Percentiles rank a stretch among this genome's conserved stretches.
Evolutionary conservation across 495 filamentous ascomycete species (phyloP).

Genomic region (Penicillium verhagenii): DNA sequence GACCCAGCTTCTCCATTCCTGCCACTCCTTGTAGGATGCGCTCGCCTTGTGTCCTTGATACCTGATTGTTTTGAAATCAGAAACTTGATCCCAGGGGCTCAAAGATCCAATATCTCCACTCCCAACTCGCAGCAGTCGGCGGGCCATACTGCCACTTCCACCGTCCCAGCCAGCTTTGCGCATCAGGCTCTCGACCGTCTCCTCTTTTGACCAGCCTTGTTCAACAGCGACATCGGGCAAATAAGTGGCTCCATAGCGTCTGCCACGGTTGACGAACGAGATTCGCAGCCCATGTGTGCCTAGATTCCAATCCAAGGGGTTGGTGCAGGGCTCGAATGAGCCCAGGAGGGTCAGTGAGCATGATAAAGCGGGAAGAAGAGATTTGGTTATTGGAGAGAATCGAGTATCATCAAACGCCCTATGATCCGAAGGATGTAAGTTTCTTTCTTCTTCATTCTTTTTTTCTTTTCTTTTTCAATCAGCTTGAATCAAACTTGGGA

Average conservation of each 20-base stretch:
- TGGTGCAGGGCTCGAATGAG: slow-evolving; percentile 68
- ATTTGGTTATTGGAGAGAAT: slow-evolving; percentile 68
- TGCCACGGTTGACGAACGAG: slow-evolving; percentile 63
- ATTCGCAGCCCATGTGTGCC: slow-evolving; percentile 83
- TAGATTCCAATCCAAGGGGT: slow-evolving; percentile 81
- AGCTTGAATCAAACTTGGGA: no score
- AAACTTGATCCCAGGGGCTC: slow-evolving; percentile 67
- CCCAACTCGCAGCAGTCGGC: slow-evolving; percentile 35
- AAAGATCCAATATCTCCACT: slow-evolving; percentile 7
- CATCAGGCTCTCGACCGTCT: slow-evolving; percentile 87
- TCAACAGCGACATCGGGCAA: slow-evolving; percentile 88
- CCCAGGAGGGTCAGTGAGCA: slow-evolving; percentile 73
- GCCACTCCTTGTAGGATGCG: slow-evolving; percentile 70
- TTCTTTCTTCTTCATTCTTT: neutral
- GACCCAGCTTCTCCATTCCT: slow-evolving; percentile 75
- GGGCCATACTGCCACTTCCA: slow-evolving; percentile 49
- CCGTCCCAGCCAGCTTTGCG: slow-evolving; percentile 84
- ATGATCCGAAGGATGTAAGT: neutral
- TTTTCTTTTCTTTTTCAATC: no score
- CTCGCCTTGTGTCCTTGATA: slow-evolving; percentile 79
- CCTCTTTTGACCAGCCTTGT: slow-evolving; percentile 95
- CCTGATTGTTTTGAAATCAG: slow-evolving; percentile 66
- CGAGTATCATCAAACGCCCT: slow-evolving; percentile 85
- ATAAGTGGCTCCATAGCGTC: slow-evolving; percentile 72
- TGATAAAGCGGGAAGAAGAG: slow-evolving; percentile 67